Evolutionary conservation across 495 filamentous ascomycete genomes (phyloP), one percentile per base, ranked within the genome.

Genomic region (Daldinia bambusicola): DNA sequence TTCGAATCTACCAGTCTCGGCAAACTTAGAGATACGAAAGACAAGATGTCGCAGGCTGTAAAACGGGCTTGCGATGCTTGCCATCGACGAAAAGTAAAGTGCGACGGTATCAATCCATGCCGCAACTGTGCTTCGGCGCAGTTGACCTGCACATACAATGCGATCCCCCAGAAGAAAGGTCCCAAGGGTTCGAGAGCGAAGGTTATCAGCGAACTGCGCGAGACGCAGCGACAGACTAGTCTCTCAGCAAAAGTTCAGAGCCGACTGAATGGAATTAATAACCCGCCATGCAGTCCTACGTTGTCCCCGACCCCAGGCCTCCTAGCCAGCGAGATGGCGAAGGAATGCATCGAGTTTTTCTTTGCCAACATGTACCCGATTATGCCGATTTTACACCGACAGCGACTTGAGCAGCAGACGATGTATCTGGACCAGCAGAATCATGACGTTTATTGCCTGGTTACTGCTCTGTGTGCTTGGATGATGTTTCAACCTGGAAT

Each of bases 401-500:
- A 89, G 38, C 84, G 86, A 55, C 78, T 95, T 8, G 89, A 90
- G 61, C 83, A 89, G 71, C 86, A 91, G 77, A 84, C 82, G 68
- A 78, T 87, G 79, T 86, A 84, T 77, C 87, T 87, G 80, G 89
- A 87, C 75, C 88, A 81, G 45, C 88, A 81, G 45, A 89, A 87
- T n/a, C 78, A 88, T 20, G 90, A 91, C 65, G 86, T 90, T 12
- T 97, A 97, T 79, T 93, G 92, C 52, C 87, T 96, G 40, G 77
- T 97, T 40, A 88, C 88, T 2, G 89, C 93, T 6, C 79, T 97
- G 2, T 95, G 91, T 74, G 91, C 92, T 0, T 94, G 92, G 73
- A 93, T 94, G 74, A 88, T 94, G 82, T 92, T 95, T 20, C 93
- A 97, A 74, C 89, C 93, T 0, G 88, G 91, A 61, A 93, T 95